These are phyloP conservation scores for Plasmodium inui DNA, from an alignment of 169 alveolate genomes.

Conservation along the genomic window DNA sequence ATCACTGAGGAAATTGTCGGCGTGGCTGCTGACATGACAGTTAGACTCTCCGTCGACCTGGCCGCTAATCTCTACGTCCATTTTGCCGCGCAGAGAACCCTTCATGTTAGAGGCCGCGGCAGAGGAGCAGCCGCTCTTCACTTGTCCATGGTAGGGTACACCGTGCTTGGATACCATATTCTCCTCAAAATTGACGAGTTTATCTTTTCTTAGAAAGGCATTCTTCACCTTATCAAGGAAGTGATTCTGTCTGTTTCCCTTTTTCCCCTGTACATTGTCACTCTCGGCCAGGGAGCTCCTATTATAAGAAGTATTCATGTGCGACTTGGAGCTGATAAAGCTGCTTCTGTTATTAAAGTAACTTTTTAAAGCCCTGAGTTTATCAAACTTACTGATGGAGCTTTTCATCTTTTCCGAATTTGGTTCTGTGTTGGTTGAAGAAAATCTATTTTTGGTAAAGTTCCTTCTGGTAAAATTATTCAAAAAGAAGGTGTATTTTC, in stretches of 20 bases:
- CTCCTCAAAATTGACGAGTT: background rate
- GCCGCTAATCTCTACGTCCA: background rate
- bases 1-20: background rate
- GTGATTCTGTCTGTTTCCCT: background rate
- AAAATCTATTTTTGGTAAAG: conserved; percentile 7
- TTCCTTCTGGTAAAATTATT: conserved; percentile 30
- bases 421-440: conserved; percentile 20
- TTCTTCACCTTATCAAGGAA: background rate
- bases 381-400: conserved; percentile 37
- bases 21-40: background rate
- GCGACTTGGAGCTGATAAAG: background rate
- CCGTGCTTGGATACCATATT: background rate
- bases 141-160: background rate
- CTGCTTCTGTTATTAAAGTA: conserved; percentile 28
- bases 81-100: background rate
- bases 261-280: background rate
- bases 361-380: conserved; percentile 17
- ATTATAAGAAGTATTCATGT: conserved; percentile 18
- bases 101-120: background rate
- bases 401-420: conserved; percentile 19
- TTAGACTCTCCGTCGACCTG: background rate
- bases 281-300: conserved; percentile 2
- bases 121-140: background rate
- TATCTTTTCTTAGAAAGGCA: background rate
- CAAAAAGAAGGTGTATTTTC: conserved; percentile 59